Percentiles rank a stretch among this genome's conserved stretches.
Conservation (phyloP, 805 yeast species). For the Starmerella stigmatis region DNA sequence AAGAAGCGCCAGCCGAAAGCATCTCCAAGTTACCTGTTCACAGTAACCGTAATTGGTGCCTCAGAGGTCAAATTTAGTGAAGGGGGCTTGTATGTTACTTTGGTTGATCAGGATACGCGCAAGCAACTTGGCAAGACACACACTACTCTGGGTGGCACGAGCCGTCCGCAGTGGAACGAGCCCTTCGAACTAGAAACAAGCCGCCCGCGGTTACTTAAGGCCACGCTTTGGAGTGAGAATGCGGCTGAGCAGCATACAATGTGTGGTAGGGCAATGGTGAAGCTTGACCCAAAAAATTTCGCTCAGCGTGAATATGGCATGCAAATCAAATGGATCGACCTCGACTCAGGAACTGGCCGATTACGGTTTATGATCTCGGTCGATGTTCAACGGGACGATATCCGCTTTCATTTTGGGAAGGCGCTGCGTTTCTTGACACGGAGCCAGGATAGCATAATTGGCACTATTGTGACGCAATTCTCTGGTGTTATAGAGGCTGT, state of each 20-base stretch:
- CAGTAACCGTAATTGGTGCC: conserved; percentile 53
- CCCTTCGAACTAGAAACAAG: conserved; percentile 49
- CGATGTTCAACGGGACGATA: conserved; percentile 72
- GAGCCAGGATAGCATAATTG: conserved; percentile 55
- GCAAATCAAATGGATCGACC: conserved; percentile 45
- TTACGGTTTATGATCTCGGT: conserved; percentile 56
- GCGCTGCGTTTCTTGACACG: conserved; percentile 57
- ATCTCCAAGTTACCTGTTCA: conserved; percentile 36
- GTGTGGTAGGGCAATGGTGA: conserved; percentile 53
- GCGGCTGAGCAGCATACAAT: conserved; percentile 46
- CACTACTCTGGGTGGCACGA: conserved; percentile 43
- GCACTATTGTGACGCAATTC: conserved; percentile 63
- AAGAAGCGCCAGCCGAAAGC: background rate
- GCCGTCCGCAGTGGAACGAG: conserved; percentile 77
- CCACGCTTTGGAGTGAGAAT: conserved; percentile 56
- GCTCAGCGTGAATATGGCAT: conserved; percentile 52
- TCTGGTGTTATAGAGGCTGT: conserved; percentile 49
- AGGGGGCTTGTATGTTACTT: conserved; percentile 47
- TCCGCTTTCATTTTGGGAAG: conserved; percentile 68
- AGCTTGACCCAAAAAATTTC: conserved; percentile 52
- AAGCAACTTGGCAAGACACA: conserved; percentile 60
- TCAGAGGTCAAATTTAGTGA: conserved; percentile 37
- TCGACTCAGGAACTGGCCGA: conserved; percentile 55
- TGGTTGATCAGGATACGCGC: conserved; percentile 46
- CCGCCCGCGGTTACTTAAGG: conserved; percentile 40